Conservation (phyloP, 331 rosid species). For the Malus hybrid region DNA sequence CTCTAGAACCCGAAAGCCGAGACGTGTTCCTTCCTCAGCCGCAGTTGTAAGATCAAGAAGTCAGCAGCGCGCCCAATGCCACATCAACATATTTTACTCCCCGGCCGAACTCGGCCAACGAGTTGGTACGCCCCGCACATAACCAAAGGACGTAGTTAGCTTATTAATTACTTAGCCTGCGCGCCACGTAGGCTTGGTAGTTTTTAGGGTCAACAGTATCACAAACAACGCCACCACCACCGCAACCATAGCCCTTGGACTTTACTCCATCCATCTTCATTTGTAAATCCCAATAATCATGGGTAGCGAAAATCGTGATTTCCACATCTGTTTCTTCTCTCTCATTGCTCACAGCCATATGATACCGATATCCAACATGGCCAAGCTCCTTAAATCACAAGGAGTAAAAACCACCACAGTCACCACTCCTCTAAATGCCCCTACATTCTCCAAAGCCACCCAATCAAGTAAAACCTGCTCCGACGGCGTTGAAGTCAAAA, state of each 20-base stretch:
- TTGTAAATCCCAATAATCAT: neutral
- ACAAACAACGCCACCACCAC: neutral
- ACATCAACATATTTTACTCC: too few relatives aligned
- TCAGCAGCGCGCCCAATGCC: too few relatives aligned
- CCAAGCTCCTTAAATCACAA: neutral
- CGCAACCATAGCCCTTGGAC: neutral
- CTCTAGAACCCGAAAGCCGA: too few relatives aligned
- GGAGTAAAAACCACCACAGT: neutral
- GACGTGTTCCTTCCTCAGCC: too few relatives aligned
- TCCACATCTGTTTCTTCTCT: conserved; percentile 7
- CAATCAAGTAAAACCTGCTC: neutral
- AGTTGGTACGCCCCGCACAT: too few relatives aligned
- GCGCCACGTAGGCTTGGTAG: too few relatives aligned
- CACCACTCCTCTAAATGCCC: neutral
- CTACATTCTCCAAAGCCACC: neutral
- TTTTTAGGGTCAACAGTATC: too few relatives aligned
- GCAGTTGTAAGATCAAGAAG: too few relatives aligned
- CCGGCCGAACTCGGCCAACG: too few relatives aligned
- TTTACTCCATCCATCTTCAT: neutral
- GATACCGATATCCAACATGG: conserved; percentile 13
- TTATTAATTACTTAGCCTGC: too few relatives aligned
- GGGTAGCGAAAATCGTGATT: neutral
- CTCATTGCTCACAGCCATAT: conserved; percentile 4
- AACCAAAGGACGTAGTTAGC: too few relatives aligned
- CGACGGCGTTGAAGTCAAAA: neutral